Base-by-base conservation (phyloP, 495 filamentous ascomycete genomes). In the Gamarada debralockiae region DNA sequence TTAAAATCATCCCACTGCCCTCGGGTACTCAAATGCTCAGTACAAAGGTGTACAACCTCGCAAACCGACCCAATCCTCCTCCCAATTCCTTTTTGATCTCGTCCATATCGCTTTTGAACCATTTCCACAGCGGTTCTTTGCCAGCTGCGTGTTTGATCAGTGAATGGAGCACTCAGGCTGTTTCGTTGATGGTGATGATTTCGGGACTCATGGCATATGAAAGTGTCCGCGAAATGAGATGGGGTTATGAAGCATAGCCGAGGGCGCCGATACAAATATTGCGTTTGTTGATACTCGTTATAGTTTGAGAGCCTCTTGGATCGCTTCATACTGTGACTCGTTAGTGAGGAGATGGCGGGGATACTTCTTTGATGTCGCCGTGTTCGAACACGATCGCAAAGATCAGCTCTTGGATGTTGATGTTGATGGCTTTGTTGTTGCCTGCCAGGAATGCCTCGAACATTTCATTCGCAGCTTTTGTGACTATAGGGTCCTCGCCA, bases 11-110 rank as follows among this genome's bases (percentile, higher is more conserved):
- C 88, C 60, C 83, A 83, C 60, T 82, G 73, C 44, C 76, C 81
- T 48, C 83, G 86, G 71, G 52, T 55, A 34, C 10, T 18, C n/a
- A 96, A 95, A 60, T 86, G 81, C 3, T 82, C 80, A 17, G 89
- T 91, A 62, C 81, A 87, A 54, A 95, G 84, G 51, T 81, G 80
- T 1, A 97, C 86, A 57, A 96, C 40, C 39, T 17, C 17, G 22
- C 31, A 33, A 46, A 40, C 22, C 42, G 12, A 8, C 22, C 41
- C 13, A 53, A 14, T 45, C 50, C 41, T 12, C n/a, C 22, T 13
- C 33, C 51, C 3, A 38, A 14, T 23, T 31, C 25, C 9, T 37
- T 21, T 12, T 22, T 18, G 8, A 54, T 8, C 12, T 39, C 21
- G 13, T 14, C 25, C 21, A 38, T 3, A 18, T 47, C 40, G 3